These are phyloP conservation scores for Schizosaccharomyces pombe DNA, from an alignment of 805 yeast genomes.

Conservation along the genomic window ASM294v3 CU329670.1:4095001-4095500, in stretches of 20 bases:
- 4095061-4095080: neutral
- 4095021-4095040: no score
- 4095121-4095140: neutral
- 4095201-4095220: slow-evolving; percentile 27
- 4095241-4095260: slow-evolving; percentile 99
- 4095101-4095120: neutral
- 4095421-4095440: slow-evolving; percentile 83
- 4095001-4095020: no score
- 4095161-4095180: neutral
- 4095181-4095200: no score
- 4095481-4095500: slow-evolving; percentile 93
- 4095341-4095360: slow-evolving; percentile 75
- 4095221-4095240: slow-evolving; percentile 98
- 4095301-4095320: slow-evolving; percentile 89
- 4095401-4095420: slow-evolving; percentile 92
- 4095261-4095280: slow-evolving; percentile 98
- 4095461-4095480: slow-evolving; percentile 85
- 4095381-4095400: slow-evolving; percentile 87
- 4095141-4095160: slow-evolving; percentile 4
- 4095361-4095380: slow-evolving; percentile 96
- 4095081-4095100: neutral
- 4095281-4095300: slow-evolving; percentile 98
- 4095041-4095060: no score
- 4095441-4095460: slow-evolving; percentile 74
- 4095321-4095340: slow-evolving; percentile 95